These are phyloP conservation scores for Podospora australis DNA, from an alignment of 495 filamentous ascomycete species.

Conservation along the genomic window DNA sequence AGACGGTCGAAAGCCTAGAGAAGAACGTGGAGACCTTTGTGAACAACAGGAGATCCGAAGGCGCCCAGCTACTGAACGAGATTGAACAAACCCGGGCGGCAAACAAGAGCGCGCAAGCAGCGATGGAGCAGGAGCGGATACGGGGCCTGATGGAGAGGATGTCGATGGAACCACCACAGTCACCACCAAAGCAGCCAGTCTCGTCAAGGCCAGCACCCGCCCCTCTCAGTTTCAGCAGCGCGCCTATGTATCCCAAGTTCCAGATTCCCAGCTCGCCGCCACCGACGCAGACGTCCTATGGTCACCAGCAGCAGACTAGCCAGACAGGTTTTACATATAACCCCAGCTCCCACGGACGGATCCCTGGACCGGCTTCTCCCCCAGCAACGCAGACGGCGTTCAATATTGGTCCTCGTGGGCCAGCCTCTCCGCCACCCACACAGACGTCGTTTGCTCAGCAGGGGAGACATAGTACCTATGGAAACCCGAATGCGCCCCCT, in stretches of 20 bases:
- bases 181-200: slow-evolving; percentile 40
- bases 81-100: slow-evolving; percentile 75
- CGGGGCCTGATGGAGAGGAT: slow-evolving; percentile 92
- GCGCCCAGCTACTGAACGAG: slow-evolving; percentile 76
- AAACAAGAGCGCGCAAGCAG: slow-evolving; percentile 66
- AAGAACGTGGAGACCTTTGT: slow-evolving; percentile 98
- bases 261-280: slow-evolving; percentile 47
- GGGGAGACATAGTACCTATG: slow-evolving; percentile 37
- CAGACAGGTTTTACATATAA: slow-evolving; percentile 33
- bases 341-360: slow-evolving; percentile 42
- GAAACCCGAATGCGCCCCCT: slow-evolving; percentile 34
- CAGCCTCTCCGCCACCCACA: slow-evolving; percentile 49
- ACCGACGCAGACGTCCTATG: slow-evolving; percentile 36
- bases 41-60: slow-evolving; percentile 86
- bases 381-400: slow-evolving; percentile 41
- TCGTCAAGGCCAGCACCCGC: slow-evolving; percentile 42
- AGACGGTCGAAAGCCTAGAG: slow-evolving; percentile 88
- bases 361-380: slow-evolving; percentile 43
- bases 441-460: slow-evolving; percentile 39
- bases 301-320: slow-evolving; percentile 21
- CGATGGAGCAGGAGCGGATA: slow-evolving; percentile 77
- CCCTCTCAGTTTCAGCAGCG: slow-evolving; percentile 32
- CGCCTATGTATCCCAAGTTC: slow-evolving; percentile 41
- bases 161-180: slow-evolving; percentile 59
- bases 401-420: slow-evolving; percentile 37